Base-by-base conservation (phyloP, 83 land plant genomes). In the Diphasiastrum complanatum region DNA sequence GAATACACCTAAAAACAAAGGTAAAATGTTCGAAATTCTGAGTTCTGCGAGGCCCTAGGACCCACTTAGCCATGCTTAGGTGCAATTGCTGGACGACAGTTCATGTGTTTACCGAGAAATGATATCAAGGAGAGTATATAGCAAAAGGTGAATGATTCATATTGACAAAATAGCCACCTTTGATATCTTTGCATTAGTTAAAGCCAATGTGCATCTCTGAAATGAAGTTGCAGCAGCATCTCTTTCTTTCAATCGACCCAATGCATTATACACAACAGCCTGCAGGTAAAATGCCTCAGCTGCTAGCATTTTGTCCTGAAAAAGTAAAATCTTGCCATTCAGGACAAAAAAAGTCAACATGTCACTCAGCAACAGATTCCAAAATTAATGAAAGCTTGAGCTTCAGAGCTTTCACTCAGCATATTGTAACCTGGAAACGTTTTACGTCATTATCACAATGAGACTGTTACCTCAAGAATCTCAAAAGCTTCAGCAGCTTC, bases 281-380 rank as follows among this genome's bases (percentile, higher is more conserved):
- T 67, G 81, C 69, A 89, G 67, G 40, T 95, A 89, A 51, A 76
- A 86, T 1, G 91, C 89, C 62, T 95, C 97, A 12, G 85, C 75
- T 20, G 86, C 86, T 68, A 83, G 52, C 52, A 82, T 93, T 72
- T 78, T 81, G 71, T 84, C 89, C 99, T 86, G 82, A 19, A 55
- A 6, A 55, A 0, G 31, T 20, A 6, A 11, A 55, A 11, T 24
- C 24, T n/a, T 50, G 19, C 11, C 25, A 50, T n/a, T 1, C 12
- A 38, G 18, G 18, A 14, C n/a, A 0, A 41, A 14, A 41, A 41
- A 41, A 41, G 45, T 0, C n/a, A 14, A 18, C n/a, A 14, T 18
- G 18, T 41, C n/a, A 41, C 1, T 0, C 60, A 63, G 14, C 51
- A 11, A 56, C 48, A 31, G 12, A 30, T 20, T 24, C 26, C 24